phyloP scores from a whole-genome alignment of 805 yeast genomes.

The Sungouiozyma intestinalis region DNA sequence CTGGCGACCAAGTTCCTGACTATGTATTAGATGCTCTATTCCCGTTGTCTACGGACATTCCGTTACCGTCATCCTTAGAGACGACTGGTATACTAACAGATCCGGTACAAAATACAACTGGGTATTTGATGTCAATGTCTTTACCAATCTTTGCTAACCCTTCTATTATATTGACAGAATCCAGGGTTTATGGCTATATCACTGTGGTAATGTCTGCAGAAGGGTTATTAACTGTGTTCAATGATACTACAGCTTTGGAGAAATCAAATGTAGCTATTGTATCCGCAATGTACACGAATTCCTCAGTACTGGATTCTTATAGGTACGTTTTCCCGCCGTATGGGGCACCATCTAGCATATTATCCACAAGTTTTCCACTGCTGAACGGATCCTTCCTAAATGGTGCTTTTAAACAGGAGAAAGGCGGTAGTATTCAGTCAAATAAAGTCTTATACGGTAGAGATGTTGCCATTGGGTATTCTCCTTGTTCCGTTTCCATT shows the following conservation, averaged over 20 bases:
- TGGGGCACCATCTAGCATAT: conserved; percentile 10
- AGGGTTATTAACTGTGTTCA: conserved; percentile 31
- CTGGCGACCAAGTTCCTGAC: conserved; percentile 28
- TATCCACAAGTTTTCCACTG: conserved; percentile 20
- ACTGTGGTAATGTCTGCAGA: conserved; percentile 46
- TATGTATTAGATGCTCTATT: conserved; percentile 31
- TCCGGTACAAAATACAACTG: conserved; percentile 41
- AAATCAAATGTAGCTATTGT: conserved; percentile 26
- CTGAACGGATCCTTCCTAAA: conserved; percentile 27
- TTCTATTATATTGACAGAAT: conserved; percentile 52
- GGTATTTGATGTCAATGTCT: conserved; percentile 62
- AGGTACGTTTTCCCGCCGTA: conserved; percentile 35
- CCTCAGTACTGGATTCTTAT: conserved; percentile 27
- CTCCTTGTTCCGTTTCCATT: conserved; percentile 34
- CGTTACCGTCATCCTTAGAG: conserved; percentile 36
- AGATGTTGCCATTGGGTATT: conserved; percentile 47
- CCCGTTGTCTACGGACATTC: conserved; percentile 40
- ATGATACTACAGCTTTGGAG: conserved; percentile 34
- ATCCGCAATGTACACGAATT: conserved; percentile 19
- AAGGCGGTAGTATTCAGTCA: conserved; percentile 34
- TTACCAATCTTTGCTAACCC: conserved; percentile 64
- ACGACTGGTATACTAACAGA: conserved; percentile 50
- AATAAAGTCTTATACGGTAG: conserved; percentile 29
- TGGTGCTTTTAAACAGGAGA: conserved; percentile 28
- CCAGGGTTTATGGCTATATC: conserved; percentile 59